These are phyloP conservation scores for Collybiopsis confluens DNA, from an alignment of 768 basidiomycete genomes.

Conservation along the genomic window DNA sequence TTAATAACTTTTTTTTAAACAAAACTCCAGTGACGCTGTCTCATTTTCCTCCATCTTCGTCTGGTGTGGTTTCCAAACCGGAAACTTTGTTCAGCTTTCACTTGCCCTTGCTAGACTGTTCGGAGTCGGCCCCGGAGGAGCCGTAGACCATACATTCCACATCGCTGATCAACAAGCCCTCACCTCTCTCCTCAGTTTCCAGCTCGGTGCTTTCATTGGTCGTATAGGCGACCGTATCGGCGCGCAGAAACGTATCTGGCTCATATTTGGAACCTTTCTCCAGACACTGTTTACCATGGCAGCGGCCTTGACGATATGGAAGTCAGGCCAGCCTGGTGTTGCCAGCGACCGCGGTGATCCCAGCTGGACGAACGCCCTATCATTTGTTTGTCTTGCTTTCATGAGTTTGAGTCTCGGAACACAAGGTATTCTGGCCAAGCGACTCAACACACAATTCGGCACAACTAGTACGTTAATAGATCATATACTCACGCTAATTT, in stretches of 20 bases:
- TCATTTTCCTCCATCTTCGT: slow-evolving; percentile 78
- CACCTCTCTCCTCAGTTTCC: slow-evolving; percentile 74
- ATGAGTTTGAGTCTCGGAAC: slow-evolving; percentile 80
- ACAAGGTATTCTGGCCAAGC: slow-evolving; percentile 83
- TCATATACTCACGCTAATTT: neutral
- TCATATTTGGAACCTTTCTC: slow-evolving; percentile 63
- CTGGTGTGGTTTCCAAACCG: slow-evolving; percentile 86
- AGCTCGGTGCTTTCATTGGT: slow-evolving; percentile 71
- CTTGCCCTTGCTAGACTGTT: slow-evolving; percentile 83
- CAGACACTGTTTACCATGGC: slow-evolving; percentile 77
- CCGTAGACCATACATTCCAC: slow-evolving; percentile 61
- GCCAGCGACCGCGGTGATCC: slow-evolving; percentile 54
- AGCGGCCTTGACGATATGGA: slow-evolving; percentile 67
- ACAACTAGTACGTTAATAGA: slow-evolving; percentile 55
- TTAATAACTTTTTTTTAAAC: no score
- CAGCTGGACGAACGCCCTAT: slow-evolving; percentile 62
- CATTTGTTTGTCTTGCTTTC: slow-evolving; percentile 72
- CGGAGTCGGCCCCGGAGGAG: slow-evolving; percentile 35
- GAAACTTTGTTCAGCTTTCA: slow-evolving; percentile 71
- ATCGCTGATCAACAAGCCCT: slow-evolving; percentile 81
- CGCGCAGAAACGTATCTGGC: slow-evolving; percentile 68
- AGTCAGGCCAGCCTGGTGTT: slow-evolving; percentile 54
- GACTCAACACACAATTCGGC: slow-evolving; percentile 74
- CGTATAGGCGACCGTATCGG: slow-evolving; percentile 84
- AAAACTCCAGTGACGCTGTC: slow-evolving; percentile 59